Evolutionary conservation across 257 asterid genomes (phyloP).

Genomic region (Galeopsis tetrahit): DNA sequence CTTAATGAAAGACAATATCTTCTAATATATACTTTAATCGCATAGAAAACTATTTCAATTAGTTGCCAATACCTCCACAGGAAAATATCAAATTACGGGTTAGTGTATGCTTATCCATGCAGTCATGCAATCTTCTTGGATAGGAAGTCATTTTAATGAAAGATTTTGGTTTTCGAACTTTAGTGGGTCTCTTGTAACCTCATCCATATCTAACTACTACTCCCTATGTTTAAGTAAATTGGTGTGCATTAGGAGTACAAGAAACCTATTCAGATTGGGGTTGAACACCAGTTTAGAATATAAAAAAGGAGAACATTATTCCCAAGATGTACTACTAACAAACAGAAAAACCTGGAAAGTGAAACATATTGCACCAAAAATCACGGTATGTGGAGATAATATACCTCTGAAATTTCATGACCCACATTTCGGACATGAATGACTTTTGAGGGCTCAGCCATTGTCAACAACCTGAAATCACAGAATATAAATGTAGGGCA

Average conservation of each 20-base stretch:
- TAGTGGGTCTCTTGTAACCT: slow-evolving; percentile 14
- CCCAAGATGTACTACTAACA: slow-evolving; percentile 14
- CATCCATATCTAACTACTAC: slow-evolving; percentile 13
- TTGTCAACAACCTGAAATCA: slow-evolving; percentile 48
- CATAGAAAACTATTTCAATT: neutral
- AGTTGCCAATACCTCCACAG: neutral
- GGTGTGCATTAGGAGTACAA: neutral
- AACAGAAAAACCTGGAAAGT: slow-evolving; percentile 15
- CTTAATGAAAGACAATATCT: neutral
- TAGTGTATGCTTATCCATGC: slow-evolving; percentile 19
- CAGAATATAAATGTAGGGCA: slow-evolving; percentile 20
- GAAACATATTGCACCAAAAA: slow-evolving; percentile 9
- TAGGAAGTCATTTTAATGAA: neutral
- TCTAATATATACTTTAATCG: neutral
- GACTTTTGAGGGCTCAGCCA: slow-evolving; percentile 96
- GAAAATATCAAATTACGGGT: neutral
- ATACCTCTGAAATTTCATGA: slow-evolving; percentile 95
- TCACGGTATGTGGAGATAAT: slow-evolving; percentile 4
- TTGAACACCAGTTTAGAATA: slow-evolving; percentile 13
- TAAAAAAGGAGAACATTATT: slow-evolving; percentile 22
- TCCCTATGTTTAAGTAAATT: neutral
- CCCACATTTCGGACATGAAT: slow-evolving; percentile 98
- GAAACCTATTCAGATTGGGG: slow-evolving; percentile 9
- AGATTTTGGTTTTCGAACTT: slow-evolving; percentile 13
- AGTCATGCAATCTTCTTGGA: slow-evolving; percentile 13